Evolutionary conservation across 345 rosid genomes (phyloP).

Genomic region (Balakata baccata): DNA sequence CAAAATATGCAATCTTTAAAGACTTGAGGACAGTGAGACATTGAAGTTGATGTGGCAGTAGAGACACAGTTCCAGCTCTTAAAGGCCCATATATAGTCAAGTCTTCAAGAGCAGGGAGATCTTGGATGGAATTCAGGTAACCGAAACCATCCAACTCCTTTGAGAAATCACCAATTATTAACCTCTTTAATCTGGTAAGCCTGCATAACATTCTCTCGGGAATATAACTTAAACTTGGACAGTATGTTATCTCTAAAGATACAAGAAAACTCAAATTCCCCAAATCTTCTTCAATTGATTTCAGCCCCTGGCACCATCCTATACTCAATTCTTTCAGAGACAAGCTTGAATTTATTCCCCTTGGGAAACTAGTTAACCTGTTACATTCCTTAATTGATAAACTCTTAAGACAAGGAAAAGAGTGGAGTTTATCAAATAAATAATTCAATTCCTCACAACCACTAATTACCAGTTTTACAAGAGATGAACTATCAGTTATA

Average conservation of each 20-base stretch:
- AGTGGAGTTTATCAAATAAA: not conserved
- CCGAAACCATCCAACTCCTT: not conserved
- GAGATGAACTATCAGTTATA: not conserved
- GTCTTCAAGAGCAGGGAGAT: not conserved
- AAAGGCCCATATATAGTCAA: not conserved
- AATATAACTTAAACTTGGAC: not conserved
- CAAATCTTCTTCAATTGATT: not conserved
- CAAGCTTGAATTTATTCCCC: not conserved
- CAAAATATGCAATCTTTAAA: not conserved
- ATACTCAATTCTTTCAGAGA: not conserved
- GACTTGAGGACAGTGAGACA: not conserved
- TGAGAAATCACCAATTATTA: not conserved
- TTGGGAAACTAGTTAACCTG: slow-evolving; percentile 3
- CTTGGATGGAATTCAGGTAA: slow-evolving; percentile 1
- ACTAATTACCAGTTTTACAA: not conserved
- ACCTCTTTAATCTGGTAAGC: not conserved
- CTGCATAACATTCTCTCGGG: not conserved
- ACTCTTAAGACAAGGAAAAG: not conserved
- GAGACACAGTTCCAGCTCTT: not conserved
- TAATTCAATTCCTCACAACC: not conserved
- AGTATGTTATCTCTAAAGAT: not conserved
- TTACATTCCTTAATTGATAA: not conserved
- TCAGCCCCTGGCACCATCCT: not conserved
- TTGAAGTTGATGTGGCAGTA: slow-evolving; percentile 9
- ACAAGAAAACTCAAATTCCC: slow-evolving; percentile 1